Base-by-base conservation (phyloP, 2,329 filamentous ascomycete species). In the Talaromyces sp. region DNA sequence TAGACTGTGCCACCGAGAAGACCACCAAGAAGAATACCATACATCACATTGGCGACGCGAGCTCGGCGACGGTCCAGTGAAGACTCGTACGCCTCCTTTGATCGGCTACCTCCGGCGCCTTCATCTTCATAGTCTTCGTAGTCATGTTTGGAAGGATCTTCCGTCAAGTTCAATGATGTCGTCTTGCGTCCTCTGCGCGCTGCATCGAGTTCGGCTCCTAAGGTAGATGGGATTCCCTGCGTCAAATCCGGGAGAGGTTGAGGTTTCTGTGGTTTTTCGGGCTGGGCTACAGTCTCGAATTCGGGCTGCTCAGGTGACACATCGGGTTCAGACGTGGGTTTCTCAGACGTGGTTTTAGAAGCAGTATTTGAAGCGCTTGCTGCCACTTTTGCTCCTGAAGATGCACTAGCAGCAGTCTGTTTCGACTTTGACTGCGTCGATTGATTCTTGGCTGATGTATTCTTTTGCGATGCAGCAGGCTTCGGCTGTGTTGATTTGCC, bases 151-250 rank as follows among this genome's bases (percentile, higher is more conserved):
- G 69, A 68, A 35, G 81, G 79, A 58, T 83, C 82, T 70, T 85
- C 82, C 18, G 82, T 83, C 61, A 85, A 73, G 66, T 84, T 84
- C 61, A 84, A 69, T 16, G 72, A 73, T 57, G 74, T 69, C 39
- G 72, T 65, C 39, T 75, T 70, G 52, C 70, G 68, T 60, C 77
- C 75, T 66, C 75, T 78, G 67, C 73, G 80, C 71, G 68, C 73
- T 61, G 75, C 76, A 60, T 80, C 79, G 62, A 88, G 84, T 77
- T 97, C 93, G 64, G 88, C 88, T 62, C 88, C 90, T 61, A 97
- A 83, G 0, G 93, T 96, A 1, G 93, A 96, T 0, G 93, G 93
- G 66, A 98, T 96, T 67, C 93, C 93, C 72, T 93, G 88, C n/a
- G 92, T 95, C 50, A 98, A 83, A 73, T 98, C 93, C 60, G 93